Evolutionary conservation across 139 green algal species (phyloP), one percentile per base, ranked within the genome.

Genomic region (Tetratostichococcus sp.): DNA sequence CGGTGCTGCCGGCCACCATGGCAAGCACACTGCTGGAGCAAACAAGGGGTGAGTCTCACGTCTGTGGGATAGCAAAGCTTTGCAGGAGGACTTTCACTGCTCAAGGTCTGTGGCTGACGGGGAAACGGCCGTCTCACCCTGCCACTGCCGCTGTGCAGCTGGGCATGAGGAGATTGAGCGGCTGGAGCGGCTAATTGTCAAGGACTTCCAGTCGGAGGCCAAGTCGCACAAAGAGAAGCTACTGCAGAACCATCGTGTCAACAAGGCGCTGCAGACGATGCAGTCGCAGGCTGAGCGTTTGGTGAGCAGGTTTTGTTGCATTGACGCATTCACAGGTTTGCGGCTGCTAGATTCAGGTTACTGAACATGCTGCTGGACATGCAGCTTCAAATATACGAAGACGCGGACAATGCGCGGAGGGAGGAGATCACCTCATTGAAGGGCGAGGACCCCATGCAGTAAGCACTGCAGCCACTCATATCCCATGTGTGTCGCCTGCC

Each of bases 101-200:
- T n/a, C n/a, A n/a, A n/a, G n/a, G n/a, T n/a, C n/a, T n/a, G n/a
- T n/a, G n/a, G n/a, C n/a, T n/a, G n/a, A n/a, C n/a, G n/a, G n/a
- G n/a, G n/a, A n/a, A n/a, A n/a, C n/a, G n/a, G n/a, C n/a, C n/a
- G n/a, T n/a, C n/a, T n/a, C n/a, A n/a, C n/a, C n/a, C n/a, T n/a
- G n/a, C 33, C 59, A 42, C 75, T 17, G 6, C 25, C n/a, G 43
- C 31, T 14, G 16, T 57, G 30, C 83, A 94, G 89, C 43, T 34
- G 69, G 85, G 23, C 95, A 98, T 71, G 95, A 99, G 72, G 95
- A 99, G 67, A 81, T 96, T 31, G 95, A 98, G 83, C 86, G 89
- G 0, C 69, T 94, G 65, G 95, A 98, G 78, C 86, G 91, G 3
- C 58, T 94, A 0, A 92, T 96, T 22, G 88, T 93, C 0, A 89